Conservation (phyloP, 805 yeast genomes). For the Suhomyces emberorum region DNA sequence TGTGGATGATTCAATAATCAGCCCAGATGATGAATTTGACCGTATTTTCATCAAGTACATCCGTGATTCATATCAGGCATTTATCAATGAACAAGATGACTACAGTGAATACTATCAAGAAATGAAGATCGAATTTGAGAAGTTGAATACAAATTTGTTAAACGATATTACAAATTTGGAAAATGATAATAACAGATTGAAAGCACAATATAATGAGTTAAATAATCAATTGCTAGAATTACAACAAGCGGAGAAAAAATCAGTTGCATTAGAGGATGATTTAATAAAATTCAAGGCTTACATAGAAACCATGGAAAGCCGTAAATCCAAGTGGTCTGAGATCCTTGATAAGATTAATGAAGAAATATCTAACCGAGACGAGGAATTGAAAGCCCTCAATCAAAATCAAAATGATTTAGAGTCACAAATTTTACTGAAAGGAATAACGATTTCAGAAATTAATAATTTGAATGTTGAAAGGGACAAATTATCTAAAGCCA, state of each 20-base stretch:
- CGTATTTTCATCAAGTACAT: conserved; percentile 58
- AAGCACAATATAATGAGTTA: conserved; percentile 38
- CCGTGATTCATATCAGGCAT: conserved; percentile 63
- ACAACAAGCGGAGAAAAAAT: conserved; percentile 52
- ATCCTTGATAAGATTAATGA: conserved; percentile 53
- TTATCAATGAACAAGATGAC: conserved; percentile 63
- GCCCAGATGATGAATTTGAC: conserved; percentile 46
- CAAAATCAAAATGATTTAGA: conserved; percentile 41
- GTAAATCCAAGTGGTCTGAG: conserved; percentile 62
- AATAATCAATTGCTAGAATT: conserved; percentile 45
- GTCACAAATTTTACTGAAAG: conserved; percentile 45
- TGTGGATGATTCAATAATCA: conserved; percentile 25
- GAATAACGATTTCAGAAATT: conserved; percentile 59
- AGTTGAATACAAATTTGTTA: conserved; percentile 47
- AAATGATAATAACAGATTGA: conserved; percentile 38
- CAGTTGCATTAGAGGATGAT: conserved; percentile 67
- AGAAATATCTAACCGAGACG: conserved; percentile 48
- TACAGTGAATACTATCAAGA: conserved; percentile 52
- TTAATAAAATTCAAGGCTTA: conserved; percentile 68
- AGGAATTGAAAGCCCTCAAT: conserved; percentile 40
- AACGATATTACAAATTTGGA: conserved; percentile 43
- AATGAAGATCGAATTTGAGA: conserved; percentile 54
- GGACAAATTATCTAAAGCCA: conserved; percentile 51
- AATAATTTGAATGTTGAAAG: conserved; percentile 62
- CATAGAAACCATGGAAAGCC: conserved; percentile 60